Base-by-base conservation (phyloP, 441 rosid genomes). In the Codiaeum variegatum region DNA sequence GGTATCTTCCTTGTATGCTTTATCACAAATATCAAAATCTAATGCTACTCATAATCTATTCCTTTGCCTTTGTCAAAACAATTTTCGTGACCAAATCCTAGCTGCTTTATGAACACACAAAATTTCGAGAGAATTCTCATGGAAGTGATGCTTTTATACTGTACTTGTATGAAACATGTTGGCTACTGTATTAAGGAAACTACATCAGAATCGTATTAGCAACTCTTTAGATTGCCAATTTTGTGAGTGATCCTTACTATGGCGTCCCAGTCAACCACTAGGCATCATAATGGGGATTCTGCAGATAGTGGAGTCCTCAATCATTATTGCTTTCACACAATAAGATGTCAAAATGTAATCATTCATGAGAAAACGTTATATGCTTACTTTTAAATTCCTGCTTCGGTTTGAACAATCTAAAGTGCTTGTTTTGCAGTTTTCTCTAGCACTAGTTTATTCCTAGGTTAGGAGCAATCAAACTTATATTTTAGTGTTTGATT, bases 251-350 rank as follows among this genome's bases (percentile, higher is more conserved):
- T 10, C 56, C 47, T 1, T 21, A 6, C 21, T 18, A 18, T 51
- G 56, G 16, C 49, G 1, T 52, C n/a, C 38, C 46, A 52, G 23
- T 68, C 46, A 52, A 52, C 46, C 71, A 52, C 62, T 13, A 10
- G 31, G 10, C 47, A 28, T 69, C 31, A 55, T 54, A 54, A 51
- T 69, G 63, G 61, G 44, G 46, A 68, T 67, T 40, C 42, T 49
- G 60, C 28, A 31, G 44, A 49, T 68, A 54, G 51, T 68, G 72
- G 62, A 36, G 32, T 68, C 32, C 15, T 55, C 8, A n/a, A n/a
- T n/a, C n/a, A n/a, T n/a, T n/a, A n/a, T n/a, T n/a, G n/a, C n/a
- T n/a, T n/a, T 19, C 62, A 55, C 24, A 6, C 21, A 16, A 38
- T 21, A 0, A 36, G 13, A 56, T 36, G 52, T 15, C 15, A 12